phyloP scores from a whole-genome alignment of 2,329 filamentous ascomycete species.

The Atkinsonella texensis region DNA sequence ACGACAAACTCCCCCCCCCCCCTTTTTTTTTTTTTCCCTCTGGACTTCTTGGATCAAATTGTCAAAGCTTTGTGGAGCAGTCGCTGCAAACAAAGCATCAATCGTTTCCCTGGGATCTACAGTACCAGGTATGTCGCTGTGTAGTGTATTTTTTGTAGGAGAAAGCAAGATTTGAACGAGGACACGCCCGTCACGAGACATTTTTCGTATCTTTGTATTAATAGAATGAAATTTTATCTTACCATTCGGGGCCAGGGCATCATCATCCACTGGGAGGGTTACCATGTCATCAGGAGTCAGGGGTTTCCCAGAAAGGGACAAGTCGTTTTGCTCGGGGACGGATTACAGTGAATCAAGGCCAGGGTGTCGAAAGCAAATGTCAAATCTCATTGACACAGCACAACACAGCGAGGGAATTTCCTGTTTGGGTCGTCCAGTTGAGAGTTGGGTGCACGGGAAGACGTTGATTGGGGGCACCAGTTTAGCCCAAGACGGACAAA shows the following conservation, averaged over 20 bases:
- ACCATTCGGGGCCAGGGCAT: too few species aligned
- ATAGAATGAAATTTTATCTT: not conserved
- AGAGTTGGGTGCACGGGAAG: too few species aligned
- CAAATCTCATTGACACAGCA: too few species aligned
- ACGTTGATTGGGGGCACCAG: not conserved
- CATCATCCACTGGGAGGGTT: not conserved
- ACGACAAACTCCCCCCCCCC: not conserved
- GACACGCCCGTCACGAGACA: not conserved
- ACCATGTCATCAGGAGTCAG: not conserved
- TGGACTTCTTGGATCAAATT: not conserved
- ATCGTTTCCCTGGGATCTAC: conserved; percentile 5
- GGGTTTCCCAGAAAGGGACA: not conserved
- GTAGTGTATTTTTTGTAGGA: not conserved
- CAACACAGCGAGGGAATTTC: too few species aligned
- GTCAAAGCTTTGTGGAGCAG: not conserved
- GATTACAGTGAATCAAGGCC: too few species aligned
- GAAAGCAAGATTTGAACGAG: not conserved
- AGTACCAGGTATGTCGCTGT: conserved; percentile 5
- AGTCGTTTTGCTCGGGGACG: too few species aligned
- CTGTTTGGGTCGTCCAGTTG: too few species aligned
- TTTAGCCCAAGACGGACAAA: not conserved
- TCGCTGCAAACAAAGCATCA: conserved; percentile 5
- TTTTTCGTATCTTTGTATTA: not conserved
- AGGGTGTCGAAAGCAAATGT: too few species aligned
- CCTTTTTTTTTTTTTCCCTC: not conserved